Percentiles rank a stretch among this genome's conserved stretches.
These are phyloP conservation scores for Aaosphaeria pasadenensis DNA, from an alignment of 2,329 filamentous ascomycete genomes.

Conservation along the genomic window DNA sequence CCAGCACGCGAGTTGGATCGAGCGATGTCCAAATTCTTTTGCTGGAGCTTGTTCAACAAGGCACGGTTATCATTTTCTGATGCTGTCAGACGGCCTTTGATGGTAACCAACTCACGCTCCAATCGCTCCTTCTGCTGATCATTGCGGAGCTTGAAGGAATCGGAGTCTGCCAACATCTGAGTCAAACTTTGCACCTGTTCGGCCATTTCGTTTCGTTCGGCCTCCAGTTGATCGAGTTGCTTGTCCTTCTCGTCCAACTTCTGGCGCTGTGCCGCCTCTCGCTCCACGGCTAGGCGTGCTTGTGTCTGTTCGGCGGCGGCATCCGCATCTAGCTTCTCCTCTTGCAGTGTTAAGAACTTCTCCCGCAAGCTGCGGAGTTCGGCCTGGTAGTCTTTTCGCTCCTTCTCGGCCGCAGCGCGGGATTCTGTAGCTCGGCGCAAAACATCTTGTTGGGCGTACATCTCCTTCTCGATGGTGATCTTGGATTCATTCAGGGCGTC, in stretches of 20 bases:
- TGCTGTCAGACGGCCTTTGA: conserved; percentile 83
- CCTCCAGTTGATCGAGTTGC: conserved; percentile 74
- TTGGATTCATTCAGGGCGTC: conserved; percentile 88
- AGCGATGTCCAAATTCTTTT: conserved; percentile 95
- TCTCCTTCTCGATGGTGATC: conserved; percentile 95
- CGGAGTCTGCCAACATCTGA: conserved; percentile 82
- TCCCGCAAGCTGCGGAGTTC: conserved; percentile 81
- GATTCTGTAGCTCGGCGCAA: conserved; percentile 82
- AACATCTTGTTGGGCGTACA: conserved; percentile 92
- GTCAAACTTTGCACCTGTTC: conserved; percentile 81
- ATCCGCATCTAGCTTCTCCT: conserved; percentile 80
- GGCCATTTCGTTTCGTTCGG: conserved; percentile 73
- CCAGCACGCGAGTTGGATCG: conserved; percentile 81
- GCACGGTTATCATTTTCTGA: conserved; percentile 96
- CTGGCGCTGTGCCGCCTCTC: conserved; percentile 71
- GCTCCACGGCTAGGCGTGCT: conserved; percentile 74
- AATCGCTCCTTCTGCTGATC: conserved; percentile 93
- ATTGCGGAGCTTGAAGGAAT: conserved; percentile 82
- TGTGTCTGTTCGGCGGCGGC: conserved; percentile 75
- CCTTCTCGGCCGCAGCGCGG: conserved; percentile 73
- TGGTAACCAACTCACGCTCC: conserved; percentile 84
- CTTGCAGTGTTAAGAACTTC: conserved; percentile 81
- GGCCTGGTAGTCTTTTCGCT: conserved; percentile 82
- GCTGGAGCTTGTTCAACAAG: conserved; percentile 93
- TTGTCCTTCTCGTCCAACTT: conserved; percentile 79